Evolutionary conservation across 441 rosid genomes (phyloP), one percentile per base, ranked within the genome.

Genomic region (Gossypium aridum): DNA sequence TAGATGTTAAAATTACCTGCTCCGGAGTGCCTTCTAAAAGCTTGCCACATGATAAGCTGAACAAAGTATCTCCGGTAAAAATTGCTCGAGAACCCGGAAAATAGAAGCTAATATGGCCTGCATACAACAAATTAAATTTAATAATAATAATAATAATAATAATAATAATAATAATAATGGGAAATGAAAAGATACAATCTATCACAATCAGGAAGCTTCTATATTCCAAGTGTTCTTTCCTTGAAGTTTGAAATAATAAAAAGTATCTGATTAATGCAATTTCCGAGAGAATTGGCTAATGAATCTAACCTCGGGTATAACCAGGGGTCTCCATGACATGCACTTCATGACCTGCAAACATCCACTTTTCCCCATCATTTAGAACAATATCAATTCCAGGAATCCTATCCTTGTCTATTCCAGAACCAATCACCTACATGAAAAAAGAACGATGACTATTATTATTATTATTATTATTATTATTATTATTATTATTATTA

Each of bases 321-420:
- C 98, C 98, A 78, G 99, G 99, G 81, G 97, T 92, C 72, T 89
- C 92, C 78, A 96, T 85, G 66, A 96, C 79, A 53, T 81, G 85
- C 79, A 85, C 97, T 81, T 93, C 98, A 80, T 96, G 99, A 74
- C 94, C 98, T 37, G 96, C 99, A 82, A 96, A 96, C 98, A 93
- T 96, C 99, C 99, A 96, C 70, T 84, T 93, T 73, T 93, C 99
- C 68, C 91, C 90, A 87, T 91, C 97, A 64, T 87, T 91, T 75
- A 96, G 85, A 80, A 69, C 86, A 67, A 96, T 93, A 78, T 96
- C 99, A 81, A 96, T 91, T 56, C 96, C 97, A 51, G 99, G 97
- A 82, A 91, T 93, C 65, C 92, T 87, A 63, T 87, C 96, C 79
- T 76, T 88, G 84, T 96, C 98, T 54, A 72, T 72, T 66, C 77